Conservation (phyloP, 176 grass and related monocot species). For the Phoenix roebelenii region DNA sequence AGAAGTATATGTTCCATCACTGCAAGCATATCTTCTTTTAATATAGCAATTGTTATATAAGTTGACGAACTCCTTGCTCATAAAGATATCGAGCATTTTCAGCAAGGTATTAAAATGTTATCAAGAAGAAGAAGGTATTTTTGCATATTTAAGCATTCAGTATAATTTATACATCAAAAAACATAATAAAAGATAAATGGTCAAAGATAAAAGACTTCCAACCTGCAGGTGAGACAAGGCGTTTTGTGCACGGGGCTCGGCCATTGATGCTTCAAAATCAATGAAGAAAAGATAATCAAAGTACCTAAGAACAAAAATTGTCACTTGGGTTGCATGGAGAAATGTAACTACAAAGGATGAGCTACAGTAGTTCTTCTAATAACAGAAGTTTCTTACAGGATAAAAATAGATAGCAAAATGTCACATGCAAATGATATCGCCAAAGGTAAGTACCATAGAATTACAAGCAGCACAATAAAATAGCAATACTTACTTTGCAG, state of each 20-base stretch:
- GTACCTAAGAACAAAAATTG: slow-evolving; percentile 24
- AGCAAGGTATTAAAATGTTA: neutral
- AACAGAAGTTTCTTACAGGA: too few relatives aligned
- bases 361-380: neutral
- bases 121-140: slow-evolving; percentile 5
- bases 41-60: too few relatives aligned
- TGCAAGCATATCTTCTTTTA: too few relatives aligned
- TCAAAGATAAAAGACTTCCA: slow-evolving; percentile 1
- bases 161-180: too few relatives aligned
- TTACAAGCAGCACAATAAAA: slow-evolving; percentile 1
- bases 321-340: neutral
- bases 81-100: too few relatives aligned
- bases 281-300: slow-evolving; percentile 60
- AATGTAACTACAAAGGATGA: neutral
- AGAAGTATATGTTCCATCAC: too few relatives aligned
- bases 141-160: slow-evolving; percentile 1
- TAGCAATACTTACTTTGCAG: slow-evolving; percentile 30
- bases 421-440: too few relatives aligned
- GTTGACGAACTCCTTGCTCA: too few relatives aligned
- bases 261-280: slow-evolving; percentile 57
- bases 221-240: slow-evolving; percentile 47
- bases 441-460: neutral
- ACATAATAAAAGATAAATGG: too few relatives aligned
- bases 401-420: too few relatives aligned
- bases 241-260: slow-evolving; percentile 47